These are phyloP conservation scores for Ceratocystis harringtonii DNA, from an alignment of 2,329 filamentous ascomycete genomes.

Conservation along the genomic window DNA sequence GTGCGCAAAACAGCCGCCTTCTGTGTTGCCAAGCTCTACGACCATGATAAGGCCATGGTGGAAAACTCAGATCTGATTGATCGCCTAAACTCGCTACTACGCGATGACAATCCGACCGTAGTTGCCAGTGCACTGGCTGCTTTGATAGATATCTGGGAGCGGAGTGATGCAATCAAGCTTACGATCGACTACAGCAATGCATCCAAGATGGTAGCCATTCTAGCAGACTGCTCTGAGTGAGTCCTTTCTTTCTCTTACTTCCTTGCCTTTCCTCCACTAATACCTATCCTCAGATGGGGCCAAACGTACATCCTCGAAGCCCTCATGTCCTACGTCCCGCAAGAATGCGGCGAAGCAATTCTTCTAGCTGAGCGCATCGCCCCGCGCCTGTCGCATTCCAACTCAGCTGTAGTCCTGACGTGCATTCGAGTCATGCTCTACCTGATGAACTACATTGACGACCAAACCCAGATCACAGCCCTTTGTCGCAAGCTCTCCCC, in stretches of 20 bases:
- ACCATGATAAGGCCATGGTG: conserved; percentile 82
- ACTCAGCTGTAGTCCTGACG: conserved; percentile 89
- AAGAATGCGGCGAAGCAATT: conserved; percentile 74
- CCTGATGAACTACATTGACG: conserved; percentile 95
- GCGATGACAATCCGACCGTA: conserved; percentile 94
- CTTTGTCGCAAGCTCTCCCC: conserved; percentile 89
- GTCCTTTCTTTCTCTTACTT: background rate
- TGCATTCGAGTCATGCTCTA: conserved; percentile 95
- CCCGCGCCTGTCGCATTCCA: conserved; percentile 90
- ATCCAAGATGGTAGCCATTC: conserved; percentile 92
- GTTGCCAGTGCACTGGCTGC: conserved; percentile 85
- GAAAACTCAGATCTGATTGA: conserved; percentile 88
- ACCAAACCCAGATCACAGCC: conserved; percentile 72
- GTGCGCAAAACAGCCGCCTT: conserved; percentile 95
- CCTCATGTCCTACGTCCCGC: conserved; percentile 92
- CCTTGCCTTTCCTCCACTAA: background rate
- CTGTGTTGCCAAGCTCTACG: conserved; percentile 93
- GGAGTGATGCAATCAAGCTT: conserved; percentile 91
- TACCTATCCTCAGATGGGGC: conserved; percentile 47
- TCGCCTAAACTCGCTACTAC: conserved; percentile 70
- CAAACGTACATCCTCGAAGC: conserved; percentile 98
- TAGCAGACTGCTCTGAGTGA: conserved; percentile 81
- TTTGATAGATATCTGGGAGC: conserved; percentile 95
- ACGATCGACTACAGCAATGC: conserved; percentile 96
- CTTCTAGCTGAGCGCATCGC: conserved; percentile 86